These are phyloP conservation scores for Suillus sp. DNA, from an alignment of 768 basidiomycete genomes.

Conservation along the genomic window DNA sequence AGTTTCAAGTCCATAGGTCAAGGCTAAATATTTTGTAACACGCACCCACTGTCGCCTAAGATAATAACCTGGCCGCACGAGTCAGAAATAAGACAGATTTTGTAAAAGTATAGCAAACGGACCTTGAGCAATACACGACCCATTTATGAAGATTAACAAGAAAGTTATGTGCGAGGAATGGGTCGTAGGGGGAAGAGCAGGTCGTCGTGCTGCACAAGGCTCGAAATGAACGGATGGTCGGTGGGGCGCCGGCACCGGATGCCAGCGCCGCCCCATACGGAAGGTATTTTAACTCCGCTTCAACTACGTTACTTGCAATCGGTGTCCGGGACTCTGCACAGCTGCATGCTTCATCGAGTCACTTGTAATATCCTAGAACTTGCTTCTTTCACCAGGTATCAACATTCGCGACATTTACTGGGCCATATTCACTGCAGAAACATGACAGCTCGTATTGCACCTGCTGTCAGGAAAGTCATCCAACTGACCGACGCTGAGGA, in stretches of 20 bases:
- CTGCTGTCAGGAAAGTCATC: constrained; percentile 42
- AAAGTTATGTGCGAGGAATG: not conserved
- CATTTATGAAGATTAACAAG: constrained; percentile 43
- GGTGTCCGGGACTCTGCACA: too few species aligned
- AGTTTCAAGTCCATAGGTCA: constrained; percentile 13
- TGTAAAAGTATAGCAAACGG: constrained; percentile 8
- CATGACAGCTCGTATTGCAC: constrained; percentile 37
- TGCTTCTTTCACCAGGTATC: not conserved
- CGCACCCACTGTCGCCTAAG: constrained; percentile 95
- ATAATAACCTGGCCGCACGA: constrained; percentile 81
- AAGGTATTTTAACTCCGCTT: constrained; percentile 28
- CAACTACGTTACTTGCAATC: constrained; percentile 18
- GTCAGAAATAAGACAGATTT: constrained; percentile 13
- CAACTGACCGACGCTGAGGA: constrained; percentile 68
- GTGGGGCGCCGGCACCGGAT: constrained; percentile 24
- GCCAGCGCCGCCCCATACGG: constrained; percentile 20
- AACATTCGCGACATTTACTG: constrained; percentile 9
- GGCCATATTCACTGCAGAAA: constrained; percentile 15
- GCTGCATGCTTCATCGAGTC: constrained; percentile 7
- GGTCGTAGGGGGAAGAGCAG: not conserved
- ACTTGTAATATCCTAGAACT: constrained; percentile 5
- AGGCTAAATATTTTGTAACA: constrained; percentile 22
- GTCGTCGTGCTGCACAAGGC: constrained; percentile 12
- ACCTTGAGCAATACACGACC: constrained; percentile 90
- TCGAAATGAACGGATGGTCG: constrained; percentile 17